Base-by-base conservation (phyloP, 2,329 filamentous ascomycete species). In the Rhynchosporium agropyri region DNA sequence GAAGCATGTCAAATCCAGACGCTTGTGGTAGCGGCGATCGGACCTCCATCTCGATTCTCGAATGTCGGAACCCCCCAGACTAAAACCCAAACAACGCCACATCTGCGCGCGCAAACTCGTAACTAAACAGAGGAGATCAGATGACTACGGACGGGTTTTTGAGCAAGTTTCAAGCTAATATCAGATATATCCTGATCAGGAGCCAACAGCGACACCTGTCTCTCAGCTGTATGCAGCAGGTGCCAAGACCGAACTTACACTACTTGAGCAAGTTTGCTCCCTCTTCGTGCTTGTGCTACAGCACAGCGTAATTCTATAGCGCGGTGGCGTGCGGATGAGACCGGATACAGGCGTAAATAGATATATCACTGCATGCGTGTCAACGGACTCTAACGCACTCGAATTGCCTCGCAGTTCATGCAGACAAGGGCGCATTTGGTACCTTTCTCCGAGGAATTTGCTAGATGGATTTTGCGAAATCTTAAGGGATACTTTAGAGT, bases 231-330 rank as follows among this genome's bases (percentile, higher is more conserved):
- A 33, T 51, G 20, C 13, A 51, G 49, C 49, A 51, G 33, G 12
- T 12, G 50, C 50, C 50, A 53, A 53, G 50, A 38, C 15, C 6
- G 31, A n/a, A 8, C n/a, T 53, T 40, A 15, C 12, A 38, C 50
- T 38, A 53, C 50, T 53, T 53, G 50, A 53, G 50, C 50, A 53
- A 53, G 50, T 53, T 53, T 53, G 50, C 50, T 53, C 33, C 31
- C 31, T 26, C 28, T 53, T 53, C 50, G 7, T 12, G 7, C 6
- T 4, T n/a, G 20, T 20, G 20, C 20, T 33, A 2, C 50, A n/a
- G 2, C 6, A 40, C 15, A 15, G 29, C 3, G 6, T 26, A 33
- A 10, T 53, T 15, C 15, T 33, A 38, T 53, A 51, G 3, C 12
- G 6, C n/a, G 49, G 8, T 38, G 38, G 26, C 6, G 40, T 20